Conservation (phyloP, 202 grass and related monocot species). For the Saccharum hybrid region DNA sequence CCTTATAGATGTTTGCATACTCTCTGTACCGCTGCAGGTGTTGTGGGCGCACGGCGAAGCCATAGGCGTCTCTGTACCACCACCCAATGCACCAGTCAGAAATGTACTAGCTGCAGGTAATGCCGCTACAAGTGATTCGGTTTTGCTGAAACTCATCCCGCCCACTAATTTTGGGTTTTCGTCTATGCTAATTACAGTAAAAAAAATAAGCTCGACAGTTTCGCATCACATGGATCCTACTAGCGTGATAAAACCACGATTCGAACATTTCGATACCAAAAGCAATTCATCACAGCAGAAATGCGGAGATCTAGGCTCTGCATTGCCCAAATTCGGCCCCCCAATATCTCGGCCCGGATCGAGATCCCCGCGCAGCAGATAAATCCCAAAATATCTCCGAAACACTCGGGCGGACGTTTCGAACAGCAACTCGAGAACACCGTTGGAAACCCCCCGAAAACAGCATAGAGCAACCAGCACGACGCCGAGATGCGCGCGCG, state of each 20-base stretch:
- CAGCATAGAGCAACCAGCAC: background rate
- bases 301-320: conserved; percentile 59
- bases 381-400: conserved; percentile 22
- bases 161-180: background rate
- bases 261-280: conserved; percentile 26
- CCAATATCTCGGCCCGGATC: conserved; percentile 39
- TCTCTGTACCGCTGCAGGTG: conserved; percentile 95
- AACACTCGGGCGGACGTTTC: conserved; percentile 32
- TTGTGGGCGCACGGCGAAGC: conserved; percentile 93
- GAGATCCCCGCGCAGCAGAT: conserved; percentile 47
- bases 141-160: background rate
- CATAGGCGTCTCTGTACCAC: conserved; percentile 90
- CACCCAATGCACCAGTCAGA: conserved; percentile 27
- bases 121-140: background rate
- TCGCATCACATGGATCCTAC: conserved; percentile 42
- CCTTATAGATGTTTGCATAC: conserved; percentile 98
- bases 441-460: conserved; percentile 16
- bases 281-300: conserved; percentile 32
- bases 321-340: conserved; percentile 55
- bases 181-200: background rate
- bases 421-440: conserved; percentile 21
- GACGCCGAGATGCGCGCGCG: conserved; percentile 12
- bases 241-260: conserved; percentile 34
- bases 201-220: background rate
- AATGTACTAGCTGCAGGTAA: conserved; percentile 11